phyloP scores from a whole-genome alignment of 805 yeast species.

The Cyberlindnera sargentensis region DNA sequence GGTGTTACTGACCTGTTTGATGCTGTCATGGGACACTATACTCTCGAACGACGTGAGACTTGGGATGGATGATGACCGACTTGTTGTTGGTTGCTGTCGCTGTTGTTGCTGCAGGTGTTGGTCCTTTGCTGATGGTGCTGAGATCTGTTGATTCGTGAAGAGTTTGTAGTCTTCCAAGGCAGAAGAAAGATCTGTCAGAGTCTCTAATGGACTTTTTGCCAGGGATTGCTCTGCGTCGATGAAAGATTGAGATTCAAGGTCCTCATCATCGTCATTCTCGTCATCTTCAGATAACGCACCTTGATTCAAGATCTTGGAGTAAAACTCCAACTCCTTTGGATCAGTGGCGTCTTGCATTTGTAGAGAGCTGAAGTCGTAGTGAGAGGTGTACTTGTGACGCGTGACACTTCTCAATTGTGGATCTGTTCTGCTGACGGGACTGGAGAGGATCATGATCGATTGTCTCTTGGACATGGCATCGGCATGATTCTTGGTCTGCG shows the following conservation, averaged over 20 bases:
- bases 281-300: not conserved
- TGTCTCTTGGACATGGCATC: not conserved
- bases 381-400: constrained; percentile 11
- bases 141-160: constrained; percentile 8
- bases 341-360: constrained; percentile 9
- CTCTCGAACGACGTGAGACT: constrained; percentile 11
- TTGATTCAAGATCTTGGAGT: constrained; percentile 5
- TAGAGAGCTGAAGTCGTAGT: constrained; percentile 6
- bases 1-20: constrained; percentile 15
- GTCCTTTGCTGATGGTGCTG: constrained; percentile 1
- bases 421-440: not conserved
- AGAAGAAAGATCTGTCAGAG: constrained; percentile 3
- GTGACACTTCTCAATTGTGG: not conserved
- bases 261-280: no score
- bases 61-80: constrained; percentile 11
- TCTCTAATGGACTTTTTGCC: not conserved
- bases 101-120: not conserved
- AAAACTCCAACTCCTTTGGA: constrained; percentile 19
- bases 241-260: no score
- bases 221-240: not conserved
- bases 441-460: not conserved
- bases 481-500: not conserved
- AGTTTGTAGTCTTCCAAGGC: constrained; percentile 20
- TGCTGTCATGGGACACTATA: constrained; percentile 12
- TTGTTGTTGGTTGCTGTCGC: not conserved